phyloP scores from a whole-genome alignment of 2,329 filamentous ascomycete species.

The Emergomyces orientalis region DNA sequence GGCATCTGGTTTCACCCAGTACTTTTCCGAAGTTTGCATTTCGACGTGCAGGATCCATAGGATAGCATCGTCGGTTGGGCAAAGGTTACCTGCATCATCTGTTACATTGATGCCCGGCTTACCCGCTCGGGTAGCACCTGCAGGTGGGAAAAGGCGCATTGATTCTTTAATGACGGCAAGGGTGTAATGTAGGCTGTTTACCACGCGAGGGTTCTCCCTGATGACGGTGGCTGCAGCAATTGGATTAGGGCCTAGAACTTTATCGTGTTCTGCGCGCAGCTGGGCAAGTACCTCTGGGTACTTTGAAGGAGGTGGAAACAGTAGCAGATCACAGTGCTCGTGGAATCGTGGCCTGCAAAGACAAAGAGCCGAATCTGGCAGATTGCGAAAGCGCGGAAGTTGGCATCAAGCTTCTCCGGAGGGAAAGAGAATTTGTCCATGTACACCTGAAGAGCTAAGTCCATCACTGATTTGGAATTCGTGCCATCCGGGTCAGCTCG shows the following conservation, averaged over 20 bases:
- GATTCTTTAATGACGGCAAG: conserved; percentile 47
- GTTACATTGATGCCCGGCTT: background rate
- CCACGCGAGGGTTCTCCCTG: conserved; percentile 34
- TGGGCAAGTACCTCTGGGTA: conserved; percentile 27
- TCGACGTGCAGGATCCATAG: background rate
- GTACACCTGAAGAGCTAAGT: conserved; percentile 10
- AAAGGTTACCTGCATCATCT: background rate
- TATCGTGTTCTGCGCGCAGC: conserved; percentile 45
- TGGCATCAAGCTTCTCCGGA: conserved; percentile 13
- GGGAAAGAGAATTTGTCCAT: background rate
- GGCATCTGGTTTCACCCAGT: background rate
- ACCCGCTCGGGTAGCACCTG: background rate
- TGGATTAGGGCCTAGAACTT: conserved; percentile 40
- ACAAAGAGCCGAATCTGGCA: conserved; percentile 25
- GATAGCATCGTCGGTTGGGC: background rate
- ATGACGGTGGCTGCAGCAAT: conserved; percentile 32
- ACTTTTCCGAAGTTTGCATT: background rate
- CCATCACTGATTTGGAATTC: conserved; percentile 14
- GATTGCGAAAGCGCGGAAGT: conserved; percentile 17
- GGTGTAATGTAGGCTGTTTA: conserved; percentile 47
- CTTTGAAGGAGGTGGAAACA: conserved; percentile 32
- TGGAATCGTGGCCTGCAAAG: conserved; percentile 30
- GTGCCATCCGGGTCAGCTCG: background rate
- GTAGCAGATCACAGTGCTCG: conserved; percentile 26
- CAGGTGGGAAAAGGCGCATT: conserved; percentile 44